phyloP scores from a whole-genome alignment of 225 moss, liverwort and hornwort species.

The Marchantia polymorpha region DNA sequence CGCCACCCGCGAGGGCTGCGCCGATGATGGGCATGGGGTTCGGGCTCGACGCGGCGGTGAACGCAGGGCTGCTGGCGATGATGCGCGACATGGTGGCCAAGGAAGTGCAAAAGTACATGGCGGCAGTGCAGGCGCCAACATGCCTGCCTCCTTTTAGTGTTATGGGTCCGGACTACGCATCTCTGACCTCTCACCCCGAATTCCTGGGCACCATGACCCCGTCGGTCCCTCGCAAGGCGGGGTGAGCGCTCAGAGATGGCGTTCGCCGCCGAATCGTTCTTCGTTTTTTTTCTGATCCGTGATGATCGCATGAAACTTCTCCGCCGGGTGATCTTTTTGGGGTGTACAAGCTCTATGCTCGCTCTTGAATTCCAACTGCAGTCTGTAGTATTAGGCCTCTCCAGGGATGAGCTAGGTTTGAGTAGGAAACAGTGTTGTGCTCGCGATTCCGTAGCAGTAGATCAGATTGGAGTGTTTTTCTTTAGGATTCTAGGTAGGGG shows the following conservation, averaged over 20 bases:
- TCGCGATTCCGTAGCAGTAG: slow-evolving; percentile 10
- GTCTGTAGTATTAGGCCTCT: slow-evolving; percentile 1
- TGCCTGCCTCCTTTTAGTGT: slow-evolving; percentile 54
- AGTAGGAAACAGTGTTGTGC: slow-evolving; percentile 9
- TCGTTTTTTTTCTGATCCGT: neutral
- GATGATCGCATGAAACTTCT: neutral
- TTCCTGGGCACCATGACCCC: slow-evolving; percentile 62
- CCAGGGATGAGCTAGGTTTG: slow-evolving; percentile 16
- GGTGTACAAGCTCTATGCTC: slow-evolving; percentile 11
- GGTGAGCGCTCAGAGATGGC: slow-evolving; percentile 47
- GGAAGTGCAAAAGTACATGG: slow-evolving; percentile 88
- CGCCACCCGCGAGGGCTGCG: slow-evolving; percentile 15
- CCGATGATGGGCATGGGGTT: slow-evolving; percentile 38
- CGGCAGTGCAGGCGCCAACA: slow-evolving; percentile 56
- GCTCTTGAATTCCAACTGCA: slow-evolving; percentile 9
- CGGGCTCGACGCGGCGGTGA: slow-evolving; percentile 80
- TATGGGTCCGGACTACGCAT: slow-evolving; percentile 51
- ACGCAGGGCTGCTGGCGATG: slow-evolving; percentile 69
- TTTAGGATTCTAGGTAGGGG: slow-evolving; percentile 27
- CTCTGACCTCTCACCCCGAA: slow-evolving; percentile 53
- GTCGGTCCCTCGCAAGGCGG: slow-evolving; percentile 75
- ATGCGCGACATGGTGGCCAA: slow-evolving; percentile 95
- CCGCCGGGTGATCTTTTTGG: slow-evolving; percentile 11
- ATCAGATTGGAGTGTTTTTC: slow-evolving; percentile 11
- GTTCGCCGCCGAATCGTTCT: neutral